Conservation (phyloP, 1,139 yeast genomes). For the Saccharomyces pastorianus region DNA sequence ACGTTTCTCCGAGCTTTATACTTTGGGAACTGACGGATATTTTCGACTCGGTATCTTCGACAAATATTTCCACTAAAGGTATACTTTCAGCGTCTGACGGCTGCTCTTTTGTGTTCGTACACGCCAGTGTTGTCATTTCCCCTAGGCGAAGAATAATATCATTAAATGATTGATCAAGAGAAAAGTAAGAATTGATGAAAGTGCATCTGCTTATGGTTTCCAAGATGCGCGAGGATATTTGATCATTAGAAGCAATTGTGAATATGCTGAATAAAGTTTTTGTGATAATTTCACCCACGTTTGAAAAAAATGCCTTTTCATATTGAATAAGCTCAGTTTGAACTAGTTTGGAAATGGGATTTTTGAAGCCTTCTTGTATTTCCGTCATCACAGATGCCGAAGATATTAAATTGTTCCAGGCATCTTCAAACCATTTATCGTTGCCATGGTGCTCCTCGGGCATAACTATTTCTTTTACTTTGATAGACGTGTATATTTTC, state of each 20-base stretch:
- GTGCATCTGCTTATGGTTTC: constrained; percentile 79
- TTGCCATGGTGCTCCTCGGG: constrained; percentile 89
- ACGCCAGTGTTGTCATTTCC: constrained; percentile 46
- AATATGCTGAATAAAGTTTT: constrained; percentile 67
- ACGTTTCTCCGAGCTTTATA: constrained; percentile 79
- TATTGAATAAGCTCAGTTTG: constrained; percentile 34
- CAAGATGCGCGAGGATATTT: constrained; percentile 74
- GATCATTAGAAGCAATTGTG: constrained; percentile 81
- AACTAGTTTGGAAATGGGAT: constrained; percentile 24
- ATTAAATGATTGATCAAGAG: constrained; percentile 50
- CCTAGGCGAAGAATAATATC: constrained; percentile 55
- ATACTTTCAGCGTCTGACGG: constrained; percentile 15
- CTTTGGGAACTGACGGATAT: constrained; percentile 74
- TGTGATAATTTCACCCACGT: constrained; percentile 51
- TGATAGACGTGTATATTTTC: constrained; percentile 68
- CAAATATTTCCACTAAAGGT: constrained; percentile 37
- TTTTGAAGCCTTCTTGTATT: constrained; percentile 13
- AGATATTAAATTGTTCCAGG: constrained; percentile 77
- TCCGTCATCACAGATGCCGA: constrained; percentile 33
- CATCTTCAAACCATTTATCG: constrained; percentile 80
- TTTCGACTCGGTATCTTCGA: constrained; percentile 42
- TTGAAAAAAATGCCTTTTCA: constrained; percentile 61
- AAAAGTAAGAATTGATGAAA: constrained; percentile 58
- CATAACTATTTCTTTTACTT: constrained; percentile 83
- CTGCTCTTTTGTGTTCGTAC: neutral